Percentiles rank a stretch among this genome's conserved stretches.
Conservation (phyloP, 495 filamentous ascomycete species). For the Amniculicola lignicola region DNA sequence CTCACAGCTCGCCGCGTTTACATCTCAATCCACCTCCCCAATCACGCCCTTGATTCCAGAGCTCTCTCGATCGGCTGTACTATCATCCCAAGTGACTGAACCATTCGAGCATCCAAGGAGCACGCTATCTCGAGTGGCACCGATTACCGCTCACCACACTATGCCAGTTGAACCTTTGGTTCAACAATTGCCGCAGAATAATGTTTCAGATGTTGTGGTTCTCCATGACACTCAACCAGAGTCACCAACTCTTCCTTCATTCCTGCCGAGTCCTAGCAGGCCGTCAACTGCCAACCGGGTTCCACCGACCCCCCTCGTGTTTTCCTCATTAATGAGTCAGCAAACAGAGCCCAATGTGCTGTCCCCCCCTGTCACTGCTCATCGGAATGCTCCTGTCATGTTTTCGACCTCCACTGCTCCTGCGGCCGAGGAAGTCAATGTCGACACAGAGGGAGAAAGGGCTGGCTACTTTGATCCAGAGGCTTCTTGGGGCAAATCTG, state of each 20-base stretch:
- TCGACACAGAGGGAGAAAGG: neutral
- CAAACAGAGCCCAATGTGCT: slow-evolving; percentile 24
- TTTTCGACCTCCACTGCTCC: neutral
- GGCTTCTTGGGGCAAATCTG: slow-evolving; percentile 14
- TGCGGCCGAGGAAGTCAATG: neutral
- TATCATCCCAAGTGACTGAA: slow-evolving; percentile 12
- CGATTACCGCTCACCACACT: slow-evolving; percentile 26
- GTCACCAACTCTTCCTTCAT: slow-evolving; percentile 23
- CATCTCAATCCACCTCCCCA: slow-evolving; percentile 51
- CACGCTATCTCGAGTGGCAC: slow-evolving; percentile 7
- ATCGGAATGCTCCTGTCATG: slow-evolving; percentile 12
- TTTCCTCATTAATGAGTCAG: slow-evolving; percentile 24
- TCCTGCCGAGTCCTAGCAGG: slow-evolving; percentile 24
- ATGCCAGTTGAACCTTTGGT: slow-evolving; percentile 12
- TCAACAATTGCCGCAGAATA: neutral
- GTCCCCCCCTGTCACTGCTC: slow-evolving; percentile 28
- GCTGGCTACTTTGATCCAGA: slow-evolving; percentile 24
- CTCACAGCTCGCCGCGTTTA: slow-evolving; percentile 51
- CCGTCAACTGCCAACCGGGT: slow-evolving; percentile 14
- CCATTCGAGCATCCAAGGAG: slow-evolving; percentile 9
- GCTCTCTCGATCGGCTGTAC: neutral
- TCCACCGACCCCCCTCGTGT: neutral
- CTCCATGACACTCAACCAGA: slow-evolving; percentile 30
- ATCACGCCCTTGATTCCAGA: slow-evolving; percentile 32
- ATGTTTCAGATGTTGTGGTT: slow-evolving; percentile 28